Evolutionary conservation across 139 green algal genomes (phyloP).

Genomic region (Picochlorum sp.): DNA sequence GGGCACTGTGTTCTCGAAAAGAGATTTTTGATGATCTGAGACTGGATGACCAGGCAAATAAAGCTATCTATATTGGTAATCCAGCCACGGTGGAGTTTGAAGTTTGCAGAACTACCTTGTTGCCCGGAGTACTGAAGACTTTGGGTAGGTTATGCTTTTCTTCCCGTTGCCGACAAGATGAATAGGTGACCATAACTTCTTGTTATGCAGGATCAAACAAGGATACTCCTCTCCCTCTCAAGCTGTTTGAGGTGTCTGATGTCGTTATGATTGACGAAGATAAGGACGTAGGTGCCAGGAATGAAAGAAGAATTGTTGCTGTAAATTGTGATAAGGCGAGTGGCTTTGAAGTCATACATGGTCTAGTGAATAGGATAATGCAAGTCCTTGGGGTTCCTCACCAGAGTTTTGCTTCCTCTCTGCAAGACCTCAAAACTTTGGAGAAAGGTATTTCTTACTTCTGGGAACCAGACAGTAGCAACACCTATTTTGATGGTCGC

Average conservation of each 20-base stretch:
- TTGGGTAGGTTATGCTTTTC: slow-evolving; percentile 20
- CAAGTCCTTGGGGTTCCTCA: slow-evolving; percentile 71
- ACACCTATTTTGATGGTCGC: slow-evolving; percentile 80
- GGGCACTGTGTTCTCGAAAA: slow-evolving; percentile 72
- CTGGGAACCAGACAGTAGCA: slow-evolving; percentile 41
- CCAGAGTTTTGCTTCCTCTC: slow-evolving; percentile 1
- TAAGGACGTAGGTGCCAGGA: slow-evolving; percentile 68
- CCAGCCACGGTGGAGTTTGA: slow-evolving; percentile 90
- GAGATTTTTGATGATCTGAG: slow-evolving; percentile 83
- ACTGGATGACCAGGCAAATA: slow-evolving; percentile 46
- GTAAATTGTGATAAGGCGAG: slow-evolving; percentile 63
- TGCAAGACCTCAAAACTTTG: not conserved
- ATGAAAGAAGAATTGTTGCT: slow-evolving; percentile 79
- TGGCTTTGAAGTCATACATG: slow-evolving; percentile 92
- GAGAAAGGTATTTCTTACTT: slow-evolving; percentile 44
- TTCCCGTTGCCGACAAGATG: not conserved
- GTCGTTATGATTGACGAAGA: slow-evolving; percentile 55
- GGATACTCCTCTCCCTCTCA: slow-evolving; percentile 76
- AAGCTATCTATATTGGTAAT: slow-evolving; percentile 84
- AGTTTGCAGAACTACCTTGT: slow-evolving; percentile 49
- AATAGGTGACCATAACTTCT: too few relatives aligned
- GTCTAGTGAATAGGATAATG: slow-evolving; percentile 94
- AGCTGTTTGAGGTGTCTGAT: slow-evolving; percentile 91
- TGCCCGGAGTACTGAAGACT: slow-evolving; percentile 83
- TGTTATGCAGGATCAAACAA: slow-evolving; percentile 58